Evolutionary conservation across 805 yeast genomes (phyloP), one percentile per base, ranked within the genome.

Genomic region (Kodamaea neixiangensis): DNA sequence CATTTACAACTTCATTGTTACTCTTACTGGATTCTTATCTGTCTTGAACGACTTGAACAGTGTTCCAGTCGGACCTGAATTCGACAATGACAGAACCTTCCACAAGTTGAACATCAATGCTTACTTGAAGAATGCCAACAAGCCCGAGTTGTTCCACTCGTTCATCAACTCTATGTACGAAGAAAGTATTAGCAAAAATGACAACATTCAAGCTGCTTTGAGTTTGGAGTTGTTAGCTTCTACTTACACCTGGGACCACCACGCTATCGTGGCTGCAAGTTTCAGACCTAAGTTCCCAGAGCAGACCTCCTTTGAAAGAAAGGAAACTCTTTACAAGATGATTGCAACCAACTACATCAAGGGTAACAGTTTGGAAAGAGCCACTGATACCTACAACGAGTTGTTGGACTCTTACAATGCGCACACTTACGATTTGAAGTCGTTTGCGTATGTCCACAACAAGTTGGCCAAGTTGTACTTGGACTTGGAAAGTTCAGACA

Each of bases 11-110:
- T 80, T 83, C 50, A 73, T 86, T 48, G 76, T 75, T 50, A 81
- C 79, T 40, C 58, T 88, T 35, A 67, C 81, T 20, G 85, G 82
- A 19, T 87, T 88, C 66, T 68, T 89, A 51, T 81, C 77, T 48
- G 81, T 83, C 13, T 75, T 87, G 60, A 77, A 81, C 54, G 89
- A 87, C 59, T 79, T 87, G 58, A 80, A 80, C 58, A 78, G 80
- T 51, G 89, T 90, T 51, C 97, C 97, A 11, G 78, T 77, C 44
- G 91, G 91, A 15, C 84, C 84, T 39, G 96, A 89, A 61, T 91
- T 87, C 66, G 93, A 87, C 59, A 93, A 88, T 64, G 97, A 90
- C 66, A 76, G 96, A 61, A 85, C 91, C 4, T 86, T 87, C 79
- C 87, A 86, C 63, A 82, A 82, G 53, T 75, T 90, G 62, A 86